Percentiles rank a stretch among this genome's conserved stretches.
Evolutionary conservation across 306 rosid species (phyloP).

Genomic region (Calophaca sinica): DNA sequence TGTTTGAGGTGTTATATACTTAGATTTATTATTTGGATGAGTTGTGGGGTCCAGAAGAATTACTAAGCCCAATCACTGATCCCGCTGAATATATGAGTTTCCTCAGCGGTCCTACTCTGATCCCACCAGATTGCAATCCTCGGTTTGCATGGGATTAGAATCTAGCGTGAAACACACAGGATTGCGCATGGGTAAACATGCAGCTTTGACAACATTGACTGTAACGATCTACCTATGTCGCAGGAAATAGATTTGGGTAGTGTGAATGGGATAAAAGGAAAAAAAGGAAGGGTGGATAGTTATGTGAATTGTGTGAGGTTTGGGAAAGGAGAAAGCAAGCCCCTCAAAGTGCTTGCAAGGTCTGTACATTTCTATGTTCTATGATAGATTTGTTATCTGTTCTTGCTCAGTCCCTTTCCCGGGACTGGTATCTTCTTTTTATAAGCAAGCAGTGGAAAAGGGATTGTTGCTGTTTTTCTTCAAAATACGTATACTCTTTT

Average conservation of each 20-base stretch:
- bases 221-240: not conserved
- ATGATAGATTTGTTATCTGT: not conserved
- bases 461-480: conserved; percentile 28
- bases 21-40: conserved; percentile 12
- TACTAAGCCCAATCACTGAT: not conserved
- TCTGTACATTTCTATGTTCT: not conserved
- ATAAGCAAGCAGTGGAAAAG: conserved; percentile 14
- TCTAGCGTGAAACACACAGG: not conserved
- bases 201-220: not conserved
- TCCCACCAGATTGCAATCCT: conserved; percentile 5
- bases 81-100: not conserved
- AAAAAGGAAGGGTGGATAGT: not conserved
- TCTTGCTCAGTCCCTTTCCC: not conserved
- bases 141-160: not conserved
- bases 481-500: not conserved
- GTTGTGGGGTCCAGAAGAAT: conserved; percentile 6
- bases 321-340: conserved; percentile 14
- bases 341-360: not conserved
- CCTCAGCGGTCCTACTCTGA: not conserved
- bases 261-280: conserved; percentile 1
- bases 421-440: conserved; percentile 3
- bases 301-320: not conserved
- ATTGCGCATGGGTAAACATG: not conserved
- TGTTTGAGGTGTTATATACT: conserved; percentile 4
- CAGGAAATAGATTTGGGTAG: conserved; percentile 4